Evolutionary conservation across 345 rosid species (phyloP), one percentile per base, ranked within the genome.

Genomic region (Boechera retrofracta): DNA sequence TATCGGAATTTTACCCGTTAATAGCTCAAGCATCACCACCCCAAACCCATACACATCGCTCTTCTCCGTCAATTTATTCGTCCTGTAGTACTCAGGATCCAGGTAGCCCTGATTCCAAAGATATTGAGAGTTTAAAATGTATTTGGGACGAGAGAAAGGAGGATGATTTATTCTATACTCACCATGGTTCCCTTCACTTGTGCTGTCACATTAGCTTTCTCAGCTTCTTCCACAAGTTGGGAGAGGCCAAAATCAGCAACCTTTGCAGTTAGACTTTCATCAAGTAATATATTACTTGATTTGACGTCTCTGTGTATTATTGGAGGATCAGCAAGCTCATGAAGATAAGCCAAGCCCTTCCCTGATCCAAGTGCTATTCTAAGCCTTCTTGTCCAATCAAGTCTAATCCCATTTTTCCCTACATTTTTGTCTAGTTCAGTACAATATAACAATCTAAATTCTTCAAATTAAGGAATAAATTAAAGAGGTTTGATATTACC

Each of bases 221-320:
- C 38, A 31, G 61, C 36, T 6, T 56, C 61, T 56, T 29, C 61
- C 38, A 56, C 39, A 13, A 56, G 61, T 31, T 56, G 33, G 10
- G 39, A 56, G 21, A 56, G 39, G 11, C 61, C 61, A 29, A 56
- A 56, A 13, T 56, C 61, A 13, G 61, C 61, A 12, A 56, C 61
- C 10, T 31, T 56, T 56, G 61, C 61, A 1, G 61, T 32, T 7
- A 56, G 18, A 29, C 35, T 7, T 39, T 88, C 91, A 45, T 92
- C 92, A 18, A 92, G 73, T 68, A 92, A 64, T 70, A 92, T 87
- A 82, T 92, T 92, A 39, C 78, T 82, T 31, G 97, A 82, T 78
- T 92, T 92, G 38, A 92, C 62, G 83, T 92, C 97, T 77, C 92
- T 82, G 21, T 92, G 97, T 67, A 92, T 92, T 35, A 92, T 92